Conservation (phyloP, 1,284 basidiomycete species). For the Ustilago tritici region DNA sequence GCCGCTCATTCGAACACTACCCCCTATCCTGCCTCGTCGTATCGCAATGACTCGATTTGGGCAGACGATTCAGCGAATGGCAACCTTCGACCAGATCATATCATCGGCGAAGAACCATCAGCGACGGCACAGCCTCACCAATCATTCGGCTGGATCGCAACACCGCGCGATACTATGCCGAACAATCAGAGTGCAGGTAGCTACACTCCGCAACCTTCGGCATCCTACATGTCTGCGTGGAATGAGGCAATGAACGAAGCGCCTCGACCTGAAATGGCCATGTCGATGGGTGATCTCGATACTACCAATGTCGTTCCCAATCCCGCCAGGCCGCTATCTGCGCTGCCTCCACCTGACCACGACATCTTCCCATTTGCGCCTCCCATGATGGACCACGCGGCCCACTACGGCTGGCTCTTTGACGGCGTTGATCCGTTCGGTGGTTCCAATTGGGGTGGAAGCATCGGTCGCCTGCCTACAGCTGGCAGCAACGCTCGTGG, state of each 20-base stretch:
- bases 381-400: constrained; percentile 45
- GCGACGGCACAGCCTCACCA: background rate
- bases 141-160: constrained; percentile 38
- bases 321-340: constrained; percentile 11
- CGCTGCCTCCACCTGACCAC: constrained; percentile 35
- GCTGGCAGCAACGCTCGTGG: constrained; percentile 33
- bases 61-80: constrained; percentile 6
- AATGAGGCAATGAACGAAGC: constrained; percentile 19
- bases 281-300: constrained; percentile 34
- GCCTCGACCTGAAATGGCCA: constrained; percentile 13
- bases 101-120: constrained; percentile 5
- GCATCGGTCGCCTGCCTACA: constrained; percentile 23
- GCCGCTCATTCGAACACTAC: constrained; percentile 5
- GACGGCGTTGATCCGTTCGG: constrained; percentile 54
- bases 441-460: constrained; percentile 35
- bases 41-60: constrained; percentile 29
- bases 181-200: constrained; percentile 25
- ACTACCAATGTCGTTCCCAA: constrained; percentile 8
- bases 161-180: constrained; percentile 8
- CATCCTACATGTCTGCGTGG: constrained; percentile 44
- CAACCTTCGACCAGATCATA: constrained; percentile 7
- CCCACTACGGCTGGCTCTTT: constrained; percentile 60
- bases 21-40: constrained; percentile 13
- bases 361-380: constrained; percentile 56
- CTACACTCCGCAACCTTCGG: constrained; percentile 43